Base-by-base conservation (phyloP, 495 filamentous ascomycete genomes). In the Xylaria nigripes region DNA sequence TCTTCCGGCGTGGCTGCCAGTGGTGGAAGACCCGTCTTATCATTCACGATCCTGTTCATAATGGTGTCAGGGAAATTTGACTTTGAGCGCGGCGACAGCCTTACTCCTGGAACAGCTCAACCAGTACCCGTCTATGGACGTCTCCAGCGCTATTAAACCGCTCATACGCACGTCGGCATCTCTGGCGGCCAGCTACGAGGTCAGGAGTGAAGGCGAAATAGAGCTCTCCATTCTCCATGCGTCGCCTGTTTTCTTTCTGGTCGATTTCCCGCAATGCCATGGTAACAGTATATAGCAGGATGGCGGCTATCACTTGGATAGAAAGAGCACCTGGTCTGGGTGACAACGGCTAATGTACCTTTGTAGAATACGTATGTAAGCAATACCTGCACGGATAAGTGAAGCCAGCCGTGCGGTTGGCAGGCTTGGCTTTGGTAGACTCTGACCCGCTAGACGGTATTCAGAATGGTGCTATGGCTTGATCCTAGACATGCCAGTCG, bases 91-190 rank as follows among this genome's bases (percentile, higher is more conserved):
- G 29, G 16, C 25, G 34, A 21, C 21, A 48, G 27, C 72, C 81
- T 73, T 71, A 92, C 88, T 87, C 79, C 67, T 79, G 81, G 80
- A 81, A 90, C n/a, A 91, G 67, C 57, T 86, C 80, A 0, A 86
- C 74, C 30, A 80, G 64, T 41, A 69, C 69, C 45, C 87, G 72
- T 27, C 86, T 71, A 0, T 80, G 60, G 1, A 79, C 70, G 3
- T 84, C 79, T 0, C 77, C 76, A 4, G 77, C 72, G 22, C 71
- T 74, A 66, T 89, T 93, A 70, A 82, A 89, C 1, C 72, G 72
- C 27, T 71, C 64, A 61, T 74, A 81, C 1, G 86, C 86, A 13
- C 65, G 61, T 32, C 74, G 72, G 64, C 85, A 87, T 15, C 81
- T 72, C 8, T 65, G 59, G 2, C 89, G 80, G 13, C 76, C 85